These are phyloP conservation scores for Musa acuminata DNA, from an alignment of 176 grass and related monocot genomes.

Conservation along the genomic window DNA sequence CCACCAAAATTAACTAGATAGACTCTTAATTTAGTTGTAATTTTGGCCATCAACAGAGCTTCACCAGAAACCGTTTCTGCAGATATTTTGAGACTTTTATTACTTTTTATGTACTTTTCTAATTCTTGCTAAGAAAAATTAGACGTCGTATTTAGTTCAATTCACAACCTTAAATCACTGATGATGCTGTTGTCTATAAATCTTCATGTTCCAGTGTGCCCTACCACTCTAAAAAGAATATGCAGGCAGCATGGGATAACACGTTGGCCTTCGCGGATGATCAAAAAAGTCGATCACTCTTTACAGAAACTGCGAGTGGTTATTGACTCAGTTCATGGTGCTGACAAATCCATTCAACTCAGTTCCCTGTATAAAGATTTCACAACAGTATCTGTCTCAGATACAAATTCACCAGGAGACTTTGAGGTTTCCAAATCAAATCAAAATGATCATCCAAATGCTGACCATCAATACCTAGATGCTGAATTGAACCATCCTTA, in stretches of 20 bases:
- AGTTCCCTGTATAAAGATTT: constrained; percentile 70
- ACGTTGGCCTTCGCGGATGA: constrained; percentile 88
- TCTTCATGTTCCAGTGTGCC: constrained; percentile 51
- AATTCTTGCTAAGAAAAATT: neutral
- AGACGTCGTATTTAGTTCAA: neutral
- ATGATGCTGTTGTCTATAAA: neutral
- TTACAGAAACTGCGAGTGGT: constrained; percentile 77
- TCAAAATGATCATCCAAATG: constrained; percentile 33
- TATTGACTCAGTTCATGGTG: constrained; percentile 89
- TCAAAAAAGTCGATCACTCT: constrained; percentile 97
- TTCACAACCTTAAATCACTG: neutral
- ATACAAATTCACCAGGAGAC: constrained; percentile 47
- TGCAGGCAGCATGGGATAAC: constrained; percentile 90
- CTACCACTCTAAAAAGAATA: constrained; percentile 99
- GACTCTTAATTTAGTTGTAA: too few relatives aligned
- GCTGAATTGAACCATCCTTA: constrained; percentile 18
- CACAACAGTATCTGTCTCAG: constrained; percentile 42
- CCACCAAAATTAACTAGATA: too few relatives aligned
- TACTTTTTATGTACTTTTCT: neutral
- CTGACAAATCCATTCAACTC: constrained; percentile 65
- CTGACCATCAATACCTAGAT: constrained; percentile 20
- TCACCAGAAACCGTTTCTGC: too few relatives aligned
- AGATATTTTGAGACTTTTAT: neutral
- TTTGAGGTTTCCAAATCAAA: constrained; percentile 26
- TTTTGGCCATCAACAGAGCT: too few relatives aligned